These are phyloP conservation scores for Tubosaeta brunneosetosa DNA, from an alignment of 768 basidiomycete species.

Conservation along the genomic window DNA sequence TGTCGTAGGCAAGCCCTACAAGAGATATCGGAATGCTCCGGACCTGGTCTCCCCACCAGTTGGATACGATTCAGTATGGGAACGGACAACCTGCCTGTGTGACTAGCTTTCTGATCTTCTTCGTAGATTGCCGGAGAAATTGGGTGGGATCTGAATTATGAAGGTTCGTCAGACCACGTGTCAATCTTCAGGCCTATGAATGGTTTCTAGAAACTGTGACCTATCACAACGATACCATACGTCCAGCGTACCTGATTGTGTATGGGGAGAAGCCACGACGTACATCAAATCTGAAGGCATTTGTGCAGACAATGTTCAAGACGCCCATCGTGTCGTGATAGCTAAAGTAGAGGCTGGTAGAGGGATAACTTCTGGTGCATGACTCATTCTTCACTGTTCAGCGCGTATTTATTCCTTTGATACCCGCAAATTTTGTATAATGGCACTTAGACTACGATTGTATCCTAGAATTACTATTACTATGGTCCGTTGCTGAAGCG, in stretches of 20 bases:
- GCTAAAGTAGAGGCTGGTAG: neutral
- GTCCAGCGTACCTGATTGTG: constrained; percentile 62
- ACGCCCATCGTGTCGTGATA: constrained; percentile 27
- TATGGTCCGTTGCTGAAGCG: neutral
- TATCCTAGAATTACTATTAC: constrained; percentile 2
- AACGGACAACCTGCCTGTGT: constrained; percentile 3
- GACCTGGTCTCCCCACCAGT: constrained; percentile 46
- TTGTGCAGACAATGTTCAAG: constrained; percentile 29
- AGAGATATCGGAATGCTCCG: constrained; percentile 45
- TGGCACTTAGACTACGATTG: constrained; percentile 4
- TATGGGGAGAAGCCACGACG: constrained; percentile 39
- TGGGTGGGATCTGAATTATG: constrained; percentile 62
- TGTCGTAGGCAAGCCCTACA: constrained; percentile 55
- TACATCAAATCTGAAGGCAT: constrained; percentile 20
- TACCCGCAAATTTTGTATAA: constrained; percentile 19
- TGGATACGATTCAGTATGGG: constrained; percentile 56
- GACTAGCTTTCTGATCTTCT: neutral
- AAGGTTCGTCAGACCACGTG: constrained; percentile 25
- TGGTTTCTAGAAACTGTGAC: constrained; percentile 52
- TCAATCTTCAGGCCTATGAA: neutral
- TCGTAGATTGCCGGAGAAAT: constrained; percentile 55
- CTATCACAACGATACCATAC: constrained; percentile 61
- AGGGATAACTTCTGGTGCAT: neutral
- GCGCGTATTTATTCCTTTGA: constrained; percentile 10
- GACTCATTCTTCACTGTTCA: neutral